Percentiles rank a stretch among this genome's conserved stretches.
phyloP scores from a whole-genome alignment of 805 yeast genomes.

The Teunomyces lycoperdinae region DNA sequence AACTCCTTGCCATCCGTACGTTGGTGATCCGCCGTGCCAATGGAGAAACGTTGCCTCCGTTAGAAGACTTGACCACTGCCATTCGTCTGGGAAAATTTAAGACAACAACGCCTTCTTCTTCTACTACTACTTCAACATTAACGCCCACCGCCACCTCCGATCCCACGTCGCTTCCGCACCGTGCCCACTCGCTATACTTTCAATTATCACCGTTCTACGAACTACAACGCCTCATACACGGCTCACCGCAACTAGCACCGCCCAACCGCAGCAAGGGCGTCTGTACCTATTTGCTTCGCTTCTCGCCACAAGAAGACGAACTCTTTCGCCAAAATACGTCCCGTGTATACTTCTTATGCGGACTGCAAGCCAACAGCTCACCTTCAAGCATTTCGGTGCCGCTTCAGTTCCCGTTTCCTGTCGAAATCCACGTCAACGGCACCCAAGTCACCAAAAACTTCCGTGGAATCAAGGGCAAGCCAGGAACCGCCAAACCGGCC shows the following conservation, averaged over 20 bases:
- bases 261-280: constrained; percentile 46
- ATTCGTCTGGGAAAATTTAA: constrained; percentile 26
- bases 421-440: constrained; percentile 65
- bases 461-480: constrained; percentile 71
- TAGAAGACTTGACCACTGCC: constrained; percentile 23
- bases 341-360: constrained; percentile 55
- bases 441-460: constrained; percentile 36
- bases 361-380: constrained; percentile 27
- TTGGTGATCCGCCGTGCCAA: constrained; percentile 37
- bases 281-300: constrained; percentile 32
- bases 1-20: constrained; percentile 44
- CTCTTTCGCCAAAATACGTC: constrained; percentile 30
- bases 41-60: constrained; percentile 38
- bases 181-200: constrained; percentile 47
- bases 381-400: constrained; percentile 29
- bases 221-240: constrained; percentile 45
- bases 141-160: not conserved
- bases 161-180: constrained; percentile 13
- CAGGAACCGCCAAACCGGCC: constrained; percentile 81
- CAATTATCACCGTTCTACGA: constrained; percentile 55
- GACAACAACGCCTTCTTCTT: not conserved
- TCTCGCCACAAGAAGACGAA: constrained; percentile 42
- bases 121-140: not conserved
- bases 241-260: constrained; percentile 46
- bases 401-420: constrained; percentile 67